Evolutionary conservation across 1,284 basidiomycete species (phyloP).

Genomic region (Binderoboletus segoi): DNA sequence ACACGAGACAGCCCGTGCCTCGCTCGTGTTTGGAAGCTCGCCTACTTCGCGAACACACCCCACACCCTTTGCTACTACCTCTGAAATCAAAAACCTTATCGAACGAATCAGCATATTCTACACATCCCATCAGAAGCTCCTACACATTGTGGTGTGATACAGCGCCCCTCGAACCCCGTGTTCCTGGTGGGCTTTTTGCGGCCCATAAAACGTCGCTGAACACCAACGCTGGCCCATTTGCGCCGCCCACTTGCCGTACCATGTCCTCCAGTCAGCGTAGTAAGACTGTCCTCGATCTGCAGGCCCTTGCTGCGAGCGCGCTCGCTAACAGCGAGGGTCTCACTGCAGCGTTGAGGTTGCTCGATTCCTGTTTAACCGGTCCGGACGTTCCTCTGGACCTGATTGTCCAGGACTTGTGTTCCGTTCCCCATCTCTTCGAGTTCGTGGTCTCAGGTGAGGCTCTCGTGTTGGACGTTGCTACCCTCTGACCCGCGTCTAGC

Average conservation of each 20-base stretch:
- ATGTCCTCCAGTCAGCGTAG: background rate
- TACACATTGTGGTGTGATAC: background rate
- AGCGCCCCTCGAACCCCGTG: slow-evolving; percentile 7
- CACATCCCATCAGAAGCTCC: slow-evolving; percentile 9
- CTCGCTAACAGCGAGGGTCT: slow-evolving; percentile 20
- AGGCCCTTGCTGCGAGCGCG: slow-evolving; percentile 14
- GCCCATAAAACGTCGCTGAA: slow-evolving; percentile 8
- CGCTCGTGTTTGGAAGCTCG: background rate
- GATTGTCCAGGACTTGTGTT: slow-evolving; percentile 34
- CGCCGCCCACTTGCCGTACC: too few species aligned
- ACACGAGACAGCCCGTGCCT: background rate
- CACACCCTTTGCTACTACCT: too few species aligned
- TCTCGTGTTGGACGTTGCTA: background rate
- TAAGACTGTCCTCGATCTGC: slow-evolving; percentile 19
- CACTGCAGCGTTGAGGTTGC: slow-evolving; percentile 13
- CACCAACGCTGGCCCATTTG: too few species aligned
- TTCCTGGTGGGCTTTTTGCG: background rate
- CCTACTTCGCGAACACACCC: background rate
- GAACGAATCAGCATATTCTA: background rate
- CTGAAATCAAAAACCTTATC: slow-evolving; percentile 17
- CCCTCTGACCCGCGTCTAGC: slow-evolving; percentile 15
- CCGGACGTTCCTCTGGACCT: slow-evolving; percentile 29
- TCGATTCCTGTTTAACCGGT: slow-evolving; percentile 34
- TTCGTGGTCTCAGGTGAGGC: slow-evolving; percentile 33
- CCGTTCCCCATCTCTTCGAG: slow-evolving; percentile 29